These are phyloP conservation scores for Penicillium chermesinum DNA, from an alignment of 495 filamentous ascomycete species.

Conservation along the genomic window DNA sequence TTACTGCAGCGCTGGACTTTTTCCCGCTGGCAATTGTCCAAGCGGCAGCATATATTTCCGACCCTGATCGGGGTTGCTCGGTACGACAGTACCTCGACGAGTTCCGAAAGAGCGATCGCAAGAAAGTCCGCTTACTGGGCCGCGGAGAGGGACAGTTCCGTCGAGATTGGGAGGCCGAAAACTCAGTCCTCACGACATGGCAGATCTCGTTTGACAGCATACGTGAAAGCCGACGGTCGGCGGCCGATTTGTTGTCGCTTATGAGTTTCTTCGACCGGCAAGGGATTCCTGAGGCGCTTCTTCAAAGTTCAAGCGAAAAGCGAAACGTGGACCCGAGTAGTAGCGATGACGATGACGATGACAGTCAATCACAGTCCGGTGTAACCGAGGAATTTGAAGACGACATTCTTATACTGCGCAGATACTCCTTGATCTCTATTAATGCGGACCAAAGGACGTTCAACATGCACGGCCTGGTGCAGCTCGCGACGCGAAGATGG, in stretches of 20 bases:
- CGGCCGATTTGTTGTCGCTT: slow-evolving; percentile 15
- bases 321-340: not conserved
- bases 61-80: too few relatives aligned
- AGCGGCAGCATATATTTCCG: too few relatives aligned
- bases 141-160: slow-evolving; percentile 2
- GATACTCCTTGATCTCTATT: slow-evolving; percentile 37
- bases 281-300: slow-evolving; percentile 6
- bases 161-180: slow-evolving; percentile 17
- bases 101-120: slow-evolving; percentile 17
- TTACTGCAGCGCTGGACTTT: slow-evolving; percentile 36
- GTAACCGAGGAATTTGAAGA: slow-evolving; percentile 30
- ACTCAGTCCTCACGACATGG: slow-evolving; percentile 27
- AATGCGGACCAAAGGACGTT: slow-evolving; percentile 7
- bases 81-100: slow-evolving; percentile 32
- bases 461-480: slow-evolving; percentile 23
- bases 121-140: slow-evolving; percentile 1
- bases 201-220: slow-evolving; percentile 31
- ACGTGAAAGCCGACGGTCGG: slow-evolving; percentile 8
- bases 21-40: slow-evolving; percentile 49
- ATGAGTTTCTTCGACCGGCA: slow-evolving; percentile 24
- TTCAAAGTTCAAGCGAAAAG: not conserved
- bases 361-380: not conserved
- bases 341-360: not conserved
- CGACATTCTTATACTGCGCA: slow-evolving; percentile 33
- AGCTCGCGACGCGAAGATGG: slow-evolving; percentile 19